Evolutionary conservation across 495 filamentous ascomycete genomes (phyloP), one percentile per base, ranked within the genome.

Genomic region (Penicillium fimorum): DNA sequence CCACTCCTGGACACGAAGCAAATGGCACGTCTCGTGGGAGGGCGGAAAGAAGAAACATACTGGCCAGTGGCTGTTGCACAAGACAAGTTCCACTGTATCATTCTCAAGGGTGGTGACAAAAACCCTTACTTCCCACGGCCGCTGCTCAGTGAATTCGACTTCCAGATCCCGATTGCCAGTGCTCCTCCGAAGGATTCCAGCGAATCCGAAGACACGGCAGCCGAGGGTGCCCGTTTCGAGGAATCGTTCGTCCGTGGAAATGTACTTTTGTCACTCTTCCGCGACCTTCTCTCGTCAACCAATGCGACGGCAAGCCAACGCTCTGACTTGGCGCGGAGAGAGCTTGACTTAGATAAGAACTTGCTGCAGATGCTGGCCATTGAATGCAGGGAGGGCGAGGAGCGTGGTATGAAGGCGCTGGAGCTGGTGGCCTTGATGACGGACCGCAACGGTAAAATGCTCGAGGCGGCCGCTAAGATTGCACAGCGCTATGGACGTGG

Each of bases 31-130:
- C 78, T 96, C 5, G 86, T 87, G 3, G 83, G 83, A 7, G 94
- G 95, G 35, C 83, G 84, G 44, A 96, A 95, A 66, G 84, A 88
- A 58, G 94, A 98, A 70, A 82, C 79, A 0, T 98, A 98, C 72
- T 98, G 91, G 85, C 95, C 94, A 0, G 90, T 98, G 32, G 94
- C 93, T 10, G 92, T 97, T 2, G 91, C 92, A 15, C 84, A 92
- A 59, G 81, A 87, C 60, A 95, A 89, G 65, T 98, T 98, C 71
- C 92, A 97, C 76, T 97, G 95, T 73, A 96, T 97, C 71, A 97
- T 98, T 61, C 87, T 98, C 61, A 97, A 98, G 73, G 94, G 94
- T 53, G 88, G 87, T 12, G 95, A 98, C 64, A 81, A 87, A 65
- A 84, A 97, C 68, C 94, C 94, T 4, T 96, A 96, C 77, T 97